Evolutionary conservation across 164 flowering plant species (phyloP).

Genomic region (Warburgia ugandensis): DNA sequence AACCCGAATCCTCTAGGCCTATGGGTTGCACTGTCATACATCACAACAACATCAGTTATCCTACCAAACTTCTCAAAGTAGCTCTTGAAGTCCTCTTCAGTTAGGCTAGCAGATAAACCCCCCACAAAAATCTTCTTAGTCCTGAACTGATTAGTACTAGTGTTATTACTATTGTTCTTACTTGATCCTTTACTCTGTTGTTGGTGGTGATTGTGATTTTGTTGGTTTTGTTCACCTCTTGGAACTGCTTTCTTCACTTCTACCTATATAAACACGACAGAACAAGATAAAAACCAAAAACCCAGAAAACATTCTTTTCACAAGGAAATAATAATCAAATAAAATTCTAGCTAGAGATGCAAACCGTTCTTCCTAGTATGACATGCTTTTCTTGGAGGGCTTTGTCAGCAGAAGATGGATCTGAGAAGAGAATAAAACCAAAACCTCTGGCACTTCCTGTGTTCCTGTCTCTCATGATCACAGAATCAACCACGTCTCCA

Average conservation of each 20-base stretch:
- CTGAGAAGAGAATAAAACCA: conserved; percentile 57
- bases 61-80: conserved; percentile 64
- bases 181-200: conserved; percentile 19
- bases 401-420: conserved; percentile 37
- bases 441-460: conserved; percentile 49
- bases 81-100: conserved; percentile 48
- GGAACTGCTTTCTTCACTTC: conserved; percentile 69
- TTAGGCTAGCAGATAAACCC: conserved; percentile 54
- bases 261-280: conserved; percentile 31
- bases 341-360: conserved; percentile 10
- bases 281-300: background rate
- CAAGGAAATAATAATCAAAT: background rate
- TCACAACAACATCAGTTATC: conserved; percentile 60
- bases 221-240: conserved; percentile 43
- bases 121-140: conserved; percentile 79
- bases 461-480: conserved; percentile 33
- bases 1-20: conserved; percentile 79
- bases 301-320: conserved; percentile 2
- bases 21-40: conserved; percentile 51
- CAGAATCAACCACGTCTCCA: conserved; percentile 38
- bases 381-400: conserved; percentile 54
- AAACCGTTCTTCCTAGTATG: conserved; percentile 49
- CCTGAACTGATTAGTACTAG: conserved; percentile 26
- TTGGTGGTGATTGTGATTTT: conserved; percentile 25
- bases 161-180: conserved; percentile 17